Evolutionary conservation across 2,329 filamentous ascomycete species (phyloP).

Genomic region (Davidsoniella neocaledoniae): DNA sequence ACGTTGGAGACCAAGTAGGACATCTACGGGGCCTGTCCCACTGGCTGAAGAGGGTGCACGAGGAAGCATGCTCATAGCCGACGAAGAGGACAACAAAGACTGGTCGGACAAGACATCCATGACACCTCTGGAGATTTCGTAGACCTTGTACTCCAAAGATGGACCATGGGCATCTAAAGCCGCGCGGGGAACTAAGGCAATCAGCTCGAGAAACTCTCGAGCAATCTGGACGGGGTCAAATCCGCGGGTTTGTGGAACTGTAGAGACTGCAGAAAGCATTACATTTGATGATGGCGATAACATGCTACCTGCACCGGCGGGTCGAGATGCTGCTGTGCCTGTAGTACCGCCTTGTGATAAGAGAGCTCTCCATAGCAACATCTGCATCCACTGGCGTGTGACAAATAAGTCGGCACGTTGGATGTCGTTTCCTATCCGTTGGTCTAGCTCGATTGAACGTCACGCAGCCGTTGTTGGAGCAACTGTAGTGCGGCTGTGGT

Average conservation of each 20-base stretch:
- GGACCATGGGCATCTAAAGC: conserved; percentile 33
- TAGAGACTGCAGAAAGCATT: not conserved
- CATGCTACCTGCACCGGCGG: not conserved
- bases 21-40: conserved; percentile 18
- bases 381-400: conserved; percentile 33
- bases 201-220: conserved; percentile 26
- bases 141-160: conserved; percentile 31
- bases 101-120: conserved; percentile 22
- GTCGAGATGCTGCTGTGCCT: conserved; percentile 12
- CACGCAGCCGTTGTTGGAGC: conserved; percentile 27
- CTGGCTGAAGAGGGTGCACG: not conserved
- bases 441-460: conserved; percentile 23
- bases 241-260: not conserved
- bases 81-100: not conserved
- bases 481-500: conserved; percentile 22
- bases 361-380: conserved; percentile 29
- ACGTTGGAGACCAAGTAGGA: conserved; percentile 23
- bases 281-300: not conserved
- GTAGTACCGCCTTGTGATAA: conserved; percentile 20
- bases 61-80: not conserved
- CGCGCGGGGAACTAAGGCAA: conserved; percentile 26
- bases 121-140: conserved; percentile 29
- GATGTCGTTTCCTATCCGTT: conserved; percentile 26
- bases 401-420: conserved; percentile 33
- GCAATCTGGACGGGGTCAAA: conserved; percentile 28